Evolutionary conservation across 2,329 filamentous ascomycete species (phyloP), one percentile per base, ranked within the genome.

Genomic region (Botrytis paeoniae): DNA sequence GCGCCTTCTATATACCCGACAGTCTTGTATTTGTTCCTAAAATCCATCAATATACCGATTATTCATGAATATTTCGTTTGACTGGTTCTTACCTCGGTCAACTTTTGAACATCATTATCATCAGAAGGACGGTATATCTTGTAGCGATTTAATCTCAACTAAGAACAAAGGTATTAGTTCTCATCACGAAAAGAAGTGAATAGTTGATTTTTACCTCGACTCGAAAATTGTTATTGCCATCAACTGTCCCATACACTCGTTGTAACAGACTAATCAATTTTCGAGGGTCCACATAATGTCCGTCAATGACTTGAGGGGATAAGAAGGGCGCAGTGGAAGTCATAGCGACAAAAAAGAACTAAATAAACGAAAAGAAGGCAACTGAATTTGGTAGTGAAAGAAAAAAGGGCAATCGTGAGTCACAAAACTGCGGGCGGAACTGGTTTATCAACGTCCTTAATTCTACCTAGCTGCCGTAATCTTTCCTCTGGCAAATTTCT

Each of bases 91-190:
- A 59, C 54, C 54, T 59, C 54, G 6, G 54, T 59, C 7, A 59
- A 59, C 8, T 16, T 59, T 59, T 18, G 29, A 29, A 32, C 54
- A 32, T 59, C 10, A 29, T 59, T 16, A 29, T 32, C 16, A 20
- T 59, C 54, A 3, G 29, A 29, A 29, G 54, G 29, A 59, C n/a
- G 29, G 3, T 59, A 59, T 18, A 77, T 77, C 35, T 77, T 77
- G 62, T 78, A 78, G 32, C 74, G 75, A 45, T 78, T 78, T 22
- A 76, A 70, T 22, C 76, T 68, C 32, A 78, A 65, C 76, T 77
- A 45, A 39, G 45, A 22, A 54, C 4, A 25, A 37, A 29, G 20
- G 20, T 45, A 45, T 45, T 22, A 45, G 43, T 22, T 45, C 14
- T 32, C 63, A 57, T 73, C 25, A 74, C 62, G 29, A 54, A 39